These are phyloP conservation scores for Trichoderma asperelloides DNA, from an alignment of 495 filamentous ascomycete genomes.

Conservation along the genomic window DNA sequence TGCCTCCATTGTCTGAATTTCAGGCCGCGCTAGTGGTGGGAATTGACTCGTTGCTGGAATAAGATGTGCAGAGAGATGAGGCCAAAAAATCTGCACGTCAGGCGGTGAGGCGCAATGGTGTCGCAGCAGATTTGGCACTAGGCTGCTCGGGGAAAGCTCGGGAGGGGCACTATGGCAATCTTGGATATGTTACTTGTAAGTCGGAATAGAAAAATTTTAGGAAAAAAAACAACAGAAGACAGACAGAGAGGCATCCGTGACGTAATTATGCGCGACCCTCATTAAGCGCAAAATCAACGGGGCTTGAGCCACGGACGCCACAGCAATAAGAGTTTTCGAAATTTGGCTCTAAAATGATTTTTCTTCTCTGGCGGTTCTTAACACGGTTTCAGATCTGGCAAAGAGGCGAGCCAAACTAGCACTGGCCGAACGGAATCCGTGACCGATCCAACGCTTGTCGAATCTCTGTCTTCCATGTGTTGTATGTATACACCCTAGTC, in stretches of 20 bases:
- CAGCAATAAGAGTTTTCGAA: neutral
- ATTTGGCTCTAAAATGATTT: neutral
- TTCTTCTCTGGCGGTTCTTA: neutral
- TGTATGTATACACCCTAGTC: too few relatives aligned
- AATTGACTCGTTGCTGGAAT: conserved; percentile 4
- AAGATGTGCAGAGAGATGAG: neutral
- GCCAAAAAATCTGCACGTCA: conserved; percentile 5
- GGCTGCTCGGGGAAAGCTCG: neutral
- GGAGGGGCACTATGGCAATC: neutral
- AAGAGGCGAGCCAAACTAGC: neutral
- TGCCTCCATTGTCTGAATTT: neutral
- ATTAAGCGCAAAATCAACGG: neutral
- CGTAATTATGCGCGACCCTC: neutral
- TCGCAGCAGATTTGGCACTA: neutral
- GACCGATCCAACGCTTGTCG: neutral
- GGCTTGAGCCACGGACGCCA: neutral
- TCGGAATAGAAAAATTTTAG: too few relatives aligned
- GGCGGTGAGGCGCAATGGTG: conserved; percentile 4
- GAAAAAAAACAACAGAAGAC: too few relatives aligned
- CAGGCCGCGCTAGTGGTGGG: neutral
- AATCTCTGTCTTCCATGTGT: neutral
- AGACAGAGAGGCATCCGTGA: neutral
- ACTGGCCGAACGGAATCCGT: neutral
- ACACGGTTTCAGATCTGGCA: neutral
- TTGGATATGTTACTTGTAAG: neutral